These are phyloP conservation scores for Acanthamoeba lenticulata DNA, from an alignment of 208 protist species.

Conservation along the genomic window DNA sequence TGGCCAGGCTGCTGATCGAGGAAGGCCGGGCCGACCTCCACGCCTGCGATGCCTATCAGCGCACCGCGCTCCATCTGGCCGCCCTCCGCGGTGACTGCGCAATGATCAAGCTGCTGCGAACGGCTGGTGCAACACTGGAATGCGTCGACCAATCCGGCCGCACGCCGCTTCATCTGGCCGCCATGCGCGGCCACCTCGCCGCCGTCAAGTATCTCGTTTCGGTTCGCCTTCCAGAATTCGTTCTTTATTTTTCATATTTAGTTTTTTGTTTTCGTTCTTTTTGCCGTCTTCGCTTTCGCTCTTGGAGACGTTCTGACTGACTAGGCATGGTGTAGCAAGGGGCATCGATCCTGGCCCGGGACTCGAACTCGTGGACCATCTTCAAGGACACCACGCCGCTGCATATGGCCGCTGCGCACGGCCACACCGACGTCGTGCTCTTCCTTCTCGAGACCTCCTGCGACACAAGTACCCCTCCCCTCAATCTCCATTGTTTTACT, in stretches of 20 bases:
- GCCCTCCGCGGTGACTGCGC: constrained; percentile 8
- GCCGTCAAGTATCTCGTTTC: not conserved
- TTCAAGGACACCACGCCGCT: constrained; percentile 2
- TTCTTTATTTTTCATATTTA: not conserved
- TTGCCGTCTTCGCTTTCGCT: not conserved
- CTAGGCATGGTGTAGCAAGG: not conserved
- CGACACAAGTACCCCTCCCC: not conserved
- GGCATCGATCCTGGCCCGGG: not conserved
- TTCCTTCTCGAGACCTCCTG: constrained; percentile 7
- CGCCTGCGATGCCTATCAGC: not conserved
- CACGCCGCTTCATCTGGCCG: not conserved
- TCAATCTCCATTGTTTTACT: not conserved
- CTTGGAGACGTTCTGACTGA: not conserved
- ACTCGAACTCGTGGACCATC: not conserved
- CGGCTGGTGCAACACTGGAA: not conserved
- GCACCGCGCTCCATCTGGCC: constrained; percentile 12
- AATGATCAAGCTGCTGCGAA: not conserved
- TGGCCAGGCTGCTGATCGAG: not conserved
- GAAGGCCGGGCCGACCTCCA: not conserved
- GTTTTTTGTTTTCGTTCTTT: not conserved
- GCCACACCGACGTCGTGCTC: not conserved
- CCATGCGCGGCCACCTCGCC: not conserved
- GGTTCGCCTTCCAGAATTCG: not conserved
- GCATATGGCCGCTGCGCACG: not conserved
- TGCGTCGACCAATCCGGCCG: not conserved